Evolutionary conservation across 1,284 basidiomycete species (phyloP), one percentile per base, ranked within the genome.

Genomic region (Ceratobasidium sp.): DNA sequence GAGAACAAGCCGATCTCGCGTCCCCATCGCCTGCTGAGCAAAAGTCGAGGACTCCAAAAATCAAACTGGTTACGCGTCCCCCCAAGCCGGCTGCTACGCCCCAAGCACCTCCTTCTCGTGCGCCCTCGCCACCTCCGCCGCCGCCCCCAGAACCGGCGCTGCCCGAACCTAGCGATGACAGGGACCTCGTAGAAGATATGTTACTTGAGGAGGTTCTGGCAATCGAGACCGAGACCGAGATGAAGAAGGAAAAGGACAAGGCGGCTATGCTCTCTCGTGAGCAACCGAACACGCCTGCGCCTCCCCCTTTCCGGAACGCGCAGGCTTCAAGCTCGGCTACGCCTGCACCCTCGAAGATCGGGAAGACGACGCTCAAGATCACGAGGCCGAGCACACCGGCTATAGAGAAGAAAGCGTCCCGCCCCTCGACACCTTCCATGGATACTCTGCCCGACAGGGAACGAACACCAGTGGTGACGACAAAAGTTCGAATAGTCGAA

Each of bases 131-230:
- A 50, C 82, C 84, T 16, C 82, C 82, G 30, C 79, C 81, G 16
- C 77, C 77, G 10, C 66, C 78, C 16, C 76, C 79, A 12, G 23
- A 69, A 20, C 55, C 66, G 54, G 69, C 48, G 2, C 33, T 23
- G 7, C 66, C 74, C 27, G 52, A 64, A 33, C 52, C 68, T 33
- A 44, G 55, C 90, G 77, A 75, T 33, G 88, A 92, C 60, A 92
- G 93, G 80, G 93, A 94, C 83, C 92, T 91, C 14, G 92, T 91
- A 33, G 89, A 92, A 79, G 93, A 94, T 81, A 86, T 94, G 59
- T 33, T 77, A 14, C 85, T 94, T 2, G 92, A 94, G 82, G 93
- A 94, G 82, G 92, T 94, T 46, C 89, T 94, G 71, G 93, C 93
- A 8, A 92, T 94, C 62, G 93, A 94, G 83, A 87, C 89, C 77